Conservation (phyloP, 75 land plant species). For the Sequoia sempervirens region DNA sequence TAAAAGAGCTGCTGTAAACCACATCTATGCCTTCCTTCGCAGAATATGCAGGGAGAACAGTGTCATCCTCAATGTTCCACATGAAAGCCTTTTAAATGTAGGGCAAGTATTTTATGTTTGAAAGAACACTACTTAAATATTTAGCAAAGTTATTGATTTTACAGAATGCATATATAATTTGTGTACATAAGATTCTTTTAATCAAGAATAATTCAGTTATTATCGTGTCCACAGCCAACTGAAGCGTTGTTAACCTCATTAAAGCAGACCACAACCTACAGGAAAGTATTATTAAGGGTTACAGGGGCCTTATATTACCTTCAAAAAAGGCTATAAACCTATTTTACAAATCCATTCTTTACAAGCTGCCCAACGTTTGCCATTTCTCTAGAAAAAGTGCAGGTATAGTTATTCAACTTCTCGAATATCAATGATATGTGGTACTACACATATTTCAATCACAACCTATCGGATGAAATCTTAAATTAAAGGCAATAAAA, state of each 20-base stretch:
- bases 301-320: neutral
- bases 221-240: neutral
- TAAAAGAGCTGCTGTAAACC: conserved; percentile 30
- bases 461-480: neutral
- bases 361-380: neutral
- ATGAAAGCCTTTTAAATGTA: conserved; percentile 38
- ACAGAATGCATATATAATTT: neutral
- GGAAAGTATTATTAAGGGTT: neutral
- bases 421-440: neutral
- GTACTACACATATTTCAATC: neutral
- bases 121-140: neutral
- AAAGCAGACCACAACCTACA: neutral
- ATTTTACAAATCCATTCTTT: neutral
- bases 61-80: conserved; percentile 26
- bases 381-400: neutral
- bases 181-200: neutral
- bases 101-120: conserved; percentile 41
- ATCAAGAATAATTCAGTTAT: neutral
- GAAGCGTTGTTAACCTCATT: neutral
- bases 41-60: conserved; percentile 29
- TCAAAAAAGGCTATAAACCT: neutral
- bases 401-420: neutral
- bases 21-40: conserved; percentile 27
- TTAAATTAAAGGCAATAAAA: neutral
- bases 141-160: neutral